phyloP scores from a whole-genome alignment of 495 filamentous ascomycete species.

The Tetracladium marchalianum region DNA sequence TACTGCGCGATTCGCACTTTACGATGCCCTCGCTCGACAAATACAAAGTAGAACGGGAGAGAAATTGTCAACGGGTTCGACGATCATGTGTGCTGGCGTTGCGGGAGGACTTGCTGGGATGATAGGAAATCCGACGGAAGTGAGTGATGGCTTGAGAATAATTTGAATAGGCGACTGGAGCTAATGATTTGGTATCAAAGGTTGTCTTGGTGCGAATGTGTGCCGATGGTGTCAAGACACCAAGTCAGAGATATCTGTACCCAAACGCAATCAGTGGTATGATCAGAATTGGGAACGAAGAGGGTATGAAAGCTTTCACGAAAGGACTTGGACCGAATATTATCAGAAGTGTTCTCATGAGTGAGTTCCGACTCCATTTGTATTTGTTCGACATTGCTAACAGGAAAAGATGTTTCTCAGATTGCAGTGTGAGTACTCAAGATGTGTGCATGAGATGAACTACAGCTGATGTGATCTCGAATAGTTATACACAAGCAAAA shows the following conservation, averaged over 20 bases:
- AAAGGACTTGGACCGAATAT: constrained; percentile 28
- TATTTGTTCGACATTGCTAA: not conserved
- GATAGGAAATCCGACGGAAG: constrained; percentile 68
- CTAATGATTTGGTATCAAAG: not conserved
- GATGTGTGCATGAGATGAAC: not conserved
- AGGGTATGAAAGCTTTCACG: constrained; percentile 25
- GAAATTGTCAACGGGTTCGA: constrained; percentile 18
- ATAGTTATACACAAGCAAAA: constrained; percentile 26
- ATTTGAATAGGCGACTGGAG: not conserved
- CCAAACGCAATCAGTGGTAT: constrained; percentile 23
- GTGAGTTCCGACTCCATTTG: constrained; percentile 11
- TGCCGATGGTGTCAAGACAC: constrained; percentile 61
- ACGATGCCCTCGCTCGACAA: constrained; percentile 22
- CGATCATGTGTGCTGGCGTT: constrained; percentile 23
- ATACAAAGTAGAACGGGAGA: constrained; percentile 15
- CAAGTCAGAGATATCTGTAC: constrained; percentile 36
- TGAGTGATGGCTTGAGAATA: not conserved
- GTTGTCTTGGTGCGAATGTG: constrained; percentile 73
- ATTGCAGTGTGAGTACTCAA: constrained; percentile 22
- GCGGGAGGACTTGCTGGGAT: constrained; percentile 68
- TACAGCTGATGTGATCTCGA: not conserved
- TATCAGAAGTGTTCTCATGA: constrained; percentile 31
- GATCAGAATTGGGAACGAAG: constrained; percentile 24
- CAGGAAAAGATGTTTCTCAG: constrained; percentile 24
- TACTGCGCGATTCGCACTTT: constrained; percentile 28